Conservation (phyloP, 73 alveolate genomes). For the Symbiodinium natans region DNA sequence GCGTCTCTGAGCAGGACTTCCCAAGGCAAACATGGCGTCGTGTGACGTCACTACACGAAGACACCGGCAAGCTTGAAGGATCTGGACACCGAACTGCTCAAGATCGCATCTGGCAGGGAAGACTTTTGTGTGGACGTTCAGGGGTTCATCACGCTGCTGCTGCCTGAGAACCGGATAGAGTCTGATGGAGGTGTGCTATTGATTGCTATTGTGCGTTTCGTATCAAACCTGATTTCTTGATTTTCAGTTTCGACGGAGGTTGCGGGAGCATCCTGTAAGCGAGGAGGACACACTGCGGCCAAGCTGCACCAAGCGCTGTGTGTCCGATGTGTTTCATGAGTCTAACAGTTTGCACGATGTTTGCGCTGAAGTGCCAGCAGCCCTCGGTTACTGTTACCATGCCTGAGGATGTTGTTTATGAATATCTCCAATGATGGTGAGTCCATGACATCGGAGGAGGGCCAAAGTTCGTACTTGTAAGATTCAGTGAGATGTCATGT, state of each 20-base stretch:
- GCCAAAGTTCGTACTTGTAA: background rate
- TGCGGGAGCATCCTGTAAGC: conserved; percentile 3
- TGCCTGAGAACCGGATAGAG: background rate
- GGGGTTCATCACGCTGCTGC: conserved; percentile 5
- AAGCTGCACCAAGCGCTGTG: background rate
- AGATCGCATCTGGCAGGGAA: conserved; percentile 46
- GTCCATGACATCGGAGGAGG: conserved; percentile 31
- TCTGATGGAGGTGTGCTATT: background rate
- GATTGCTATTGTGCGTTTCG: background rate
- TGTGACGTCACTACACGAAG: background rate
- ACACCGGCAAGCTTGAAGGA: background rate
- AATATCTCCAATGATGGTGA: conserved; percentile 46
- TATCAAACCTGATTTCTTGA: background rate
- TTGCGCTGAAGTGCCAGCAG: background rate
- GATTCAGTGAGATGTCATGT: background rate
- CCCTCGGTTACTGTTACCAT: background rate
- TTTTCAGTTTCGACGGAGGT: background rate
- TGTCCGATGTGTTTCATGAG: too few species aligned
- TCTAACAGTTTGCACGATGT: too few species aligned
- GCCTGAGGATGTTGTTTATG: conserved; percentile 44
- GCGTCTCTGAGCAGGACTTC: conserved; percentile 32
- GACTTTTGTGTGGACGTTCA: conserved; percentile 26
- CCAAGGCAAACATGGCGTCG: background rate
- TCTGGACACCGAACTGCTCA: conserved; percentile 33
- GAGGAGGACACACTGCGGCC: background rate